phyloP scores from a whole-genome alignment of 2,329 filamentous ascomycete genomes.

The Nakataea oryzae region DNA sequence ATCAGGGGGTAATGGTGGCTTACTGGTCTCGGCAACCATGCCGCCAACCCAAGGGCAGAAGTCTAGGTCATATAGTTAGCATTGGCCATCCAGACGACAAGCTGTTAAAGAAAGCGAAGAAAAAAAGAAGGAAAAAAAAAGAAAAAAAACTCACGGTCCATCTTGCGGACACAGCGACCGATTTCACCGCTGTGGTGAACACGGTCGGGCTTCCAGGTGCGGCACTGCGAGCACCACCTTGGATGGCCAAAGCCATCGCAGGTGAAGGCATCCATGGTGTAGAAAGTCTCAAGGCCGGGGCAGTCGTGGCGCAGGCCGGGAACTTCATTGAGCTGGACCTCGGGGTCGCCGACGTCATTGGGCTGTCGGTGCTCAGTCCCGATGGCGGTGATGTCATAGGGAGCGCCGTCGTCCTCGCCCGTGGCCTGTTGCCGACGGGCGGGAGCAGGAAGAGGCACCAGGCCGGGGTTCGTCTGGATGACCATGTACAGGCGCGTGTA shows the following conservation, averaged over 20 bases:
- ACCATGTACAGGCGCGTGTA: constrained; percentile 64
- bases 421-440: neutral
- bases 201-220: constrained; percentile 80
- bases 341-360: constrained; percentile 9
- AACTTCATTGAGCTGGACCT: constrained; percentile 6
- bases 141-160: constrained; percentile 48
- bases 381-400: constrained; percentile 6
- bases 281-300: constrained; percentile 64
- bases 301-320: constrained; percentile 46
- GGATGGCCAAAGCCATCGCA: constrained; percentile 79
- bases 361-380: constrained; percentile 14
- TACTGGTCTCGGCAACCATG: constrained; percentile 71
- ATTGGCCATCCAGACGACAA: neutral
- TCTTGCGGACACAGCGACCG: constrained; percentile 71
- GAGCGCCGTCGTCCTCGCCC: neutral
- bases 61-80: constrained; percentile 23
- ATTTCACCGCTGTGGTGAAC: constrained; percentile 80
- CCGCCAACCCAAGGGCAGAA: constrained; percentile 97
- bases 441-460: constrained; percentile 45
- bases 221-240: constrained; percentile 74
- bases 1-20: constrained; percentile 14
- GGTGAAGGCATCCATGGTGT: constrained; percentile 72
- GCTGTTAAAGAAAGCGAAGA: neutral
- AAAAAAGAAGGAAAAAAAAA: too few relatives aligned
- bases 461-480: constrained; percentile 61